Percentiles rank a stretch among this genome's conserved stretches.
phyloP scores from a whole-genome alignment of 768 basidiomycete genomes.

The Hortiboletus campestris region DNA sequence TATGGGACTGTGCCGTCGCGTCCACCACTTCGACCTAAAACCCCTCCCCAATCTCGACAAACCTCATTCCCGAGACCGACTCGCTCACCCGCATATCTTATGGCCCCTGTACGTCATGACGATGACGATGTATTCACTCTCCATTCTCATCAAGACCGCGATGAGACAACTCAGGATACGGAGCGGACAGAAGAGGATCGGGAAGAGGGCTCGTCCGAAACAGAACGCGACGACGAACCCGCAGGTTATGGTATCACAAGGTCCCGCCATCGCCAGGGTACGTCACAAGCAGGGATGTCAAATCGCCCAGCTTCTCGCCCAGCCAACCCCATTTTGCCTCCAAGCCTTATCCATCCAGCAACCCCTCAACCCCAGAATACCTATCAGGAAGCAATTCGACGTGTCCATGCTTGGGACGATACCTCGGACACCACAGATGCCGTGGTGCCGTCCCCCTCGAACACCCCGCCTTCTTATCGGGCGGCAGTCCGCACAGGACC shows the following conservation, averaged over 20 bases:
- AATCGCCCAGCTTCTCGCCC: conserved; percentile 10
- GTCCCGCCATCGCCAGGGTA: conserved; percentile 7
- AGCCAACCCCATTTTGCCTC: conserved; percentile 27
- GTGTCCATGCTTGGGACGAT: conserved; percentile 34
- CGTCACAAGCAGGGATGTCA: conserved; percentile 9
- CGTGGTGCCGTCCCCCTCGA: conserved; percentile 34
- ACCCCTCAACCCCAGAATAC: conserved; percentile 30
- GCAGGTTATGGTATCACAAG: conserved; percentile 2
- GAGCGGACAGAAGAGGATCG: conserved; percentile 15
- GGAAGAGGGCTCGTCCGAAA: conserved; percentile 13
- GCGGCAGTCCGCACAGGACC: conserved; percentile 36
- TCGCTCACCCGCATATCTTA: conserved; percentile 24
- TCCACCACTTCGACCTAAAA: conserved; percentile 11
- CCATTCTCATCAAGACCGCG: conserved; percentile 43
- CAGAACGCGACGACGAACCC: conserved; percentile 24
- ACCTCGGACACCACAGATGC: conserved; percentile 38
- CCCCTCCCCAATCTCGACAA: conserved; percentile 17
- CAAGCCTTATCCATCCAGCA: conserved; percentile 25
- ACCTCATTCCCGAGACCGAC: conserved; percentile 18
- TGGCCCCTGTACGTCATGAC: conserved; percentile 32
- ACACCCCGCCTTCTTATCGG: conserved; percentile 50
- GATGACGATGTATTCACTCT: conserved; percentile 44
- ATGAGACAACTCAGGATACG: conserved; percentile 17
- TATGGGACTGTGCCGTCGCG: conserved; percentile 30
- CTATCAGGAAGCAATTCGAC: conserved; percentile 10